Evolutionary conservation across 306 rosid genomes (phyloP), one percentile per base, ranked within the genome.

Genomic region (Alnus rubra): DNA sequence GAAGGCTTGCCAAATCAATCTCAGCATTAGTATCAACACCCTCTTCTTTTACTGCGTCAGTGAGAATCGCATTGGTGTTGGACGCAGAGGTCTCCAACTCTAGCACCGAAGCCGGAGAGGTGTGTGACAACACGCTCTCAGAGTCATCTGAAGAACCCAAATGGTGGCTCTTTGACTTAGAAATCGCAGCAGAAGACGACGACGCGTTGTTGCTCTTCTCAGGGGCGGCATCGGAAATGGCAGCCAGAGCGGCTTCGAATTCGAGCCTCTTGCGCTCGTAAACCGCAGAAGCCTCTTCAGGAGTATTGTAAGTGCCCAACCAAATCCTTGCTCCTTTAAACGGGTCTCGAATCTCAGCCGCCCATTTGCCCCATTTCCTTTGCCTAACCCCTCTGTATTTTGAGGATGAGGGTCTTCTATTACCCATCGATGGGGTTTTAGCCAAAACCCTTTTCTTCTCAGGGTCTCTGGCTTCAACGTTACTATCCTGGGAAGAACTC

Each of bases 311-410:
- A 16, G 99, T 93, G 1, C 99, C 99, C 11, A 95, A 73, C 99
- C 99, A 95, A 16, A 91, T 5, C 0, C 98, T 87, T 4, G 11
- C 51, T 30, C 83, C 65, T 13, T 78, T 76, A 28, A 90, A 86
- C 0, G 99, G 99, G 69, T 93, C 92, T 1, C 99, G 97, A 76
- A 95, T 95, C 78, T 95, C 99, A 1, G 99, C 98, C 0, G 97
- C 98, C 98, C 98, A 95, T 79, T 89, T 93, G 0, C 99, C 99
- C 90, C 97, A 95, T 58, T 91, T 84, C 69, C 99, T 84, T 78
- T 85, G 89, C 23, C 99, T 73, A 52, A 95, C 98, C 0, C 99
- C 99, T 83, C 89, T 87, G 76, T 71, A 90, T 15, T 86, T 88
- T 0, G 91, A 83, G 39, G 85, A 74, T 0, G 91, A 53, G 10